Conservation (phyloP, 257 asterid genomes). For the Solanum neorickii region DNA sequence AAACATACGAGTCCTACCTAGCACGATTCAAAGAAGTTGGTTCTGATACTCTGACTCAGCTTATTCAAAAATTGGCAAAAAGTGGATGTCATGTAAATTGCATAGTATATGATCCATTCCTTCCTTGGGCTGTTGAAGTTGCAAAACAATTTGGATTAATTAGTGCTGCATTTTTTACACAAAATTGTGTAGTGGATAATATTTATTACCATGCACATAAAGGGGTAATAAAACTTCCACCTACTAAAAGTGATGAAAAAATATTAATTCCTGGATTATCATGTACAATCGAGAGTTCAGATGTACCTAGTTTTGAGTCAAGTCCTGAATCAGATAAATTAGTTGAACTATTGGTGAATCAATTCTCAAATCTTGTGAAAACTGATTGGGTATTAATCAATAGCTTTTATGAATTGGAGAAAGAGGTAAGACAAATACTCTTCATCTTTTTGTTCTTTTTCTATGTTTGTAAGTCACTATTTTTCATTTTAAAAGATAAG, state of each 20-base stretch:
- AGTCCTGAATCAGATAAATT: neutral
- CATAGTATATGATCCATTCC: slow-evolving; percentile 6
- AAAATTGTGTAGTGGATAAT: slow-evolving; percentile 1
- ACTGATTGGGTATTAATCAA: slow-evolving; percentile 11
- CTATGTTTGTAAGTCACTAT: no score
- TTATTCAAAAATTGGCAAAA: neutral
- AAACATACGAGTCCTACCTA: slow-evolving; percentile 14
- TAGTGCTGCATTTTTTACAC: slow-evolving; percentile 8
- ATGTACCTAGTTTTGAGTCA: slow-evolving; percentile 5
- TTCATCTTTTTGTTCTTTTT: no score
- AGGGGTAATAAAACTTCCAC: neutral
- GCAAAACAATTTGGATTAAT: neutral
- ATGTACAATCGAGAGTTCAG: neutral
- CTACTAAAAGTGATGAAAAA: neutral
- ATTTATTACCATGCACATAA: slow-evolving; percentile 4
- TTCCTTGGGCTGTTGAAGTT: slow-evolving; percentile 13
- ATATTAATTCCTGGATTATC: neutral
- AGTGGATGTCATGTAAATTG: slow-evolving; percentile 1
- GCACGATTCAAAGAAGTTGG: slow-evolving; percentile 14
- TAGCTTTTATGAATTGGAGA: slow-evolving; percentile 18
- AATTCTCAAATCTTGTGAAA: neutral
- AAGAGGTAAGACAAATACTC: neutral
- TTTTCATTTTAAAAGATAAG: no score
- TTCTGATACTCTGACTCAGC: neutral
- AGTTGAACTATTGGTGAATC: neutral